These are phyloP conservation scores for Gyromitra esculenta DNA, from an alignment of 2,329 filamentous ascomycete species.

Conservation along the genomic window DNA sequence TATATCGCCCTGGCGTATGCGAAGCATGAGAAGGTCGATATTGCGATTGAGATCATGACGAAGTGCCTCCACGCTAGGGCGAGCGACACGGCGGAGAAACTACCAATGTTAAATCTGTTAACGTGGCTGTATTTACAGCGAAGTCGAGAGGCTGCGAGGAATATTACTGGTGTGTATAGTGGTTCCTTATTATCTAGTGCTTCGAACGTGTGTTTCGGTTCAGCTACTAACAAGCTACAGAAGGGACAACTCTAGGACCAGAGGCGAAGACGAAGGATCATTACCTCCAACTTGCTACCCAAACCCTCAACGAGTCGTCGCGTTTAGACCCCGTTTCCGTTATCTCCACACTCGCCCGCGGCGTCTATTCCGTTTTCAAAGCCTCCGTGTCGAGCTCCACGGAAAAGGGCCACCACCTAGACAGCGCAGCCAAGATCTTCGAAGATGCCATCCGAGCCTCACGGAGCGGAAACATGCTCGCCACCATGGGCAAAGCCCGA, in stretches of 20 bases:
- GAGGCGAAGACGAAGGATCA: constrained; percentile 91
- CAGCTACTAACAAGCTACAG: constrained; percentile 29
- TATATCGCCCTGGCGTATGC: constrained; percentile 97
- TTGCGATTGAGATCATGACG: constrained; percentile 75
- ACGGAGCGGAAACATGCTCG: constrained; percentile 87
- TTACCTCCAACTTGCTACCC: constrained; percentile 89
- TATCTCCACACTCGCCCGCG: constrained; percentile 88
- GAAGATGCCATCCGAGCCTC: constrained; percentile 91
- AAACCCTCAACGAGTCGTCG: constrained; percentile 92
- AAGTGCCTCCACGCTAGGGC: constrained; percentile 76
- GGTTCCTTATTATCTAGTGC: neutral
- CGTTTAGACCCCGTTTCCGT: constrained; percentile 92
- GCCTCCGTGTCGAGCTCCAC: constrained; percentile 78
- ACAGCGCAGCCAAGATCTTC: constrained; percentile 89
- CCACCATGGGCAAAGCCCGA: constrained; percentile 86
- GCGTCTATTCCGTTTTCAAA: constrained; percentile 85
- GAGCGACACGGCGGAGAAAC: constrained; percentile 79
- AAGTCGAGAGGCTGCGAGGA: constrained; percentile 81
- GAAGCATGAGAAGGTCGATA: constrained; percentile 92
- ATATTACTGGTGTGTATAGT: constrained; percentile 63
- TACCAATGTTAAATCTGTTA: constrained; percentile 82
- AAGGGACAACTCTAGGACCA: constrained; percentile 58
- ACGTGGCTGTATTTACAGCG: constrained; percentile 94
- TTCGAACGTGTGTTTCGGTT: neutral
- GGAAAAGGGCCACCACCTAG: constrained; percentile 73